Evolutionary conservation across 495 filamentous ascomycete genomes (phyloP).

Genomic region (Tetracladium setigerum): DNA sequence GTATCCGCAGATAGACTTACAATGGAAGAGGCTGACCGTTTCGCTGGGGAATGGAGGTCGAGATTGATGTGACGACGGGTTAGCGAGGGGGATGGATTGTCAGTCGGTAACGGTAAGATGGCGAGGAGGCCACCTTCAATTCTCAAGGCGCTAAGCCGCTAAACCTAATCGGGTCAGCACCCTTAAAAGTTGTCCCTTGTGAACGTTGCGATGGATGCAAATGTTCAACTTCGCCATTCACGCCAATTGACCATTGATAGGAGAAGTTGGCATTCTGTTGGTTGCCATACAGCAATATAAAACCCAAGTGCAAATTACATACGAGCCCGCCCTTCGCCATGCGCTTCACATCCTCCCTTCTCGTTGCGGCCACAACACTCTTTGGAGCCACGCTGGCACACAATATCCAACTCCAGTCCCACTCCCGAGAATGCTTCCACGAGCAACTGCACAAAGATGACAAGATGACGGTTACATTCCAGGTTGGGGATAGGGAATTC

Average conservation of each 20-base stretch:
- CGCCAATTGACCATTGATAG: too few species aligned
- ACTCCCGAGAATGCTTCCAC: constrained; percentile 95
- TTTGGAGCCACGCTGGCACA: constrained; percentile 63
- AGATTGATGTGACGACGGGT: constrained; percentile 18
- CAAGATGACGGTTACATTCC: constrained; percentile 97
- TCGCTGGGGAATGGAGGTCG: constrained; percentile 18
- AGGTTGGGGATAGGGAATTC: constrained; percentile 95
- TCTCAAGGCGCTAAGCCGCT: constrained; percentile 3
- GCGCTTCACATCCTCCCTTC: constrained; percentile 47
- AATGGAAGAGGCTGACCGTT: constrained; percentile 12
- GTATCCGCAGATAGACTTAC: constrained; percentile 16
- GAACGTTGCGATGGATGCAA: too few species aligned
- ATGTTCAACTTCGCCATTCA: too few species aligned
- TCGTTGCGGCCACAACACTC: constrained; percentile 57
- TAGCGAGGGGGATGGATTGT: constrained; percentile 17
- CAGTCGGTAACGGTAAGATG: constrained; percentile 1
- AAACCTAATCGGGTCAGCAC: neutral
- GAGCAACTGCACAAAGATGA: constrained; percentile 88
- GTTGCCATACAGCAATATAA: too few species aligned
- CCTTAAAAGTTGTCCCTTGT: constrained; percentile 3
- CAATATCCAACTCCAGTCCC: constrained; percentile 89
- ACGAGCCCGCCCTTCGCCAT: constrained; percentile 37
- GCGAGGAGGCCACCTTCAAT: neutral
- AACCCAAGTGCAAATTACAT: too few species aligned
- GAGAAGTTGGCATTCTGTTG: too few species aligned